These are phyloP conservation scores for Thermochaetoides thermophila DNA, from an alignment of 495 filamentous ascomycete species.

Conservation along the genomic window DNA sequence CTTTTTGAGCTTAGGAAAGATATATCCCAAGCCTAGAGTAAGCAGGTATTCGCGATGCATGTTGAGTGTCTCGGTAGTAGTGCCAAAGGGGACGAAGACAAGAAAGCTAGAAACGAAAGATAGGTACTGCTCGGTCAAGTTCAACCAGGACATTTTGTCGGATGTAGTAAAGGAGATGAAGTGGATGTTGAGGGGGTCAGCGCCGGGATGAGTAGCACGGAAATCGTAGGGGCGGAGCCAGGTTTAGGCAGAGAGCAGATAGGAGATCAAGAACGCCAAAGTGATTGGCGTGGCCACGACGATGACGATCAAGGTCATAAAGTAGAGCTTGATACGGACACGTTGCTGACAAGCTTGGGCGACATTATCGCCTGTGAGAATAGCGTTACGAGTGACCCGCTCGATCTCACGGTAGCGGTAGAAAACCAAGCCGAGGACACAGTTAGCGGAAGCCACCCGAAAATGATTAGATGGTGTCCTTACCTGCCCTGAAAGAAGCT, in stretches of 20 bases:
- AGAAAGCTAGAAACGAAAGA: constrained; percentile 42
- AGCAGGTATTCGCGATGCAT: constrained; percentile 50
- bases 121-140: constrained; percentile 56
- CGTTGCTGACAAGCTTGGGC: constrained; percentile 36
- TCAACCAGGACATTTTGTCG: constrained; percentile 21
- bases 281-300: constrained; percentile 49
- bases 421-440: constrained; percentile 41
- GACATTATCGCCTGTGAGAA: constrained; percentile 35
- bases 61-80: constrained; percentile 56
- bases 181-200: constrained; percentile 34
- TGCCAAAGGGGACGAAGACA: constrained; percentile 69
- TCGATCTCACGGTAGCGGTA: constrained; percentile 54
- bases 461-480: constrained; percentile 15
- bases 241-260: constrained; percentile 31
- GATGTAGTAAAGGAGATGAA: constrained; percentile 48
- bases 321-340: constrained; percentile 61
- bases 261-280: constrained; percentile 42
- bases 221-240: constrained; percentile 39
- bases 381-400: constrained; percentile 40
- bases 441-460: too few species aligned
- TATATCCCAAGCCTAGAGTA: constrained; percentile 33
- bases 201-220: constrained; percentile 17
- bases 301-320: constrained; percentile 54
- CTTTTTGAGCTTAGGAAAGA: constrained; percentile 27
- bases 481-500: constrained; percentile 59